These are phyloP conservation scores for Exophiala xenobiotica DNA, from an alignment of 2,329 filamentous ascomycete species.

Conservation along the genomic window DNA sequence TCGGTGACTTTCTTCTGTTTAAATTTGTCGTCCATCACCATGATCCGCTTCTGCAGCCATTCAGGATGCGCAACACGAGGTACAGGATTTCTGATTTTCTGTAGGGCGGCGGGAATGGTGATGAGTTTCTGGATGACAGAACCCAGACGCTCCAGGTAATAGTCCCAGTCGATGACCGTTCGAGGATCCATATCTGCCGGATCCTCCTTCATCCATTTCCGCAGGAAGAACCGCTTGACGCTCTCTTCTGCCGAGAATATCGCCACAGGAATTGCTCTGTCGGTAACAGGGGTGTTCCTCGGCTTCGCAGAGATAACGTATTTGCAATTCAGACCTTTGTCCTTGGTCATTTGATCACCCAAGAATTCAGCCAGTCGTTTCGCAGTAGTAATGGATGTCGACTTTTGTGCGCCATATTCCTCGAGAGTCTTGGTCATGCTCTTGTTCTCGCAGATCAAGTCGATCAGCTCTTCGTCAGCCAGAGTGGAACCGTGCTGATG, in stretches of 20 bases:
- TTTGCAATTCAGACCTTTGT: slow-evolving; percentile 98
- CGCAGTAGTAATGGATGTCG: slow-evolving; percentile 97
- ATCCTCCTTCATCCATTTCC: slow-evolving; percentile 95
- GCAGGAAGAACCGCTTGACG: slow-evolving; percentile 83
- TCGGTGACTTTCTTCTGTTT: slow-evolving; percentile 99
- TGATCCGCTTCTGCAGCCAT: slow-evolving; percentile 91
- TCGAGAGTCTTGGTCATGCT: slow-evolving; percentile 97
- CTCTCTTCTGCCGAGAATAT: slow-evolving; percentile 93
- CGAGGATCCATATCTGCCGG: slow-evolving; percentile 87
- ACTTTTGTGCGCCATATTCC: slow-evolving; percentile 94
- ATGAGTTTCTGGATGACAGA: slow-evolving; percentile 99
- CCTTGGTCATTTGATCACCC: slow-evolving; percentile 98
- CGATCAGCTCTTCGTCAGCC: slow-evolving; percentile 94
- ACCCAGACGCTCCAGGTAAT: slow-evolving; percentile 91
- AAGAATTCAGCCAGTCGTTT: slow-evolving; percentile 93
- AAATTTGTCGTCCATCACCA: slow-evolving; percentile 92
- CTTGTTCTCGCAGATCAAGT: slow-evolving; percentile 99
- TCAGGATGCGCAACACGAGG: slow-evolving; percentile 92
- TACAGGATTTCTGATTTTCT: slow-evolving; percentile 92
- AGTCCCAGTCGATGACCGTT: slow-evolving; percentile 90
- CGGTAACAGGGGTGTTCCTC: slow-evolving; percentile 86
- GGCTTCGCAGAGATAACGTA: slow-evolving; percentile 94
- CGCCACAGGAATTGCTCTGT: slow-evolving; percentile 88
- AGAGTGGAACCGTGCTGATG: slow-evolving; percentile 84
- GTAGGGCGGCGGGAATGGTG: slow-evolving; percentile 93